These are phyloP conservation scores for Apiospora phragmitis DNA, from an alignment of 2,329 filamentous ascomycete genomes.

Conservation along the genomic window DNA sequence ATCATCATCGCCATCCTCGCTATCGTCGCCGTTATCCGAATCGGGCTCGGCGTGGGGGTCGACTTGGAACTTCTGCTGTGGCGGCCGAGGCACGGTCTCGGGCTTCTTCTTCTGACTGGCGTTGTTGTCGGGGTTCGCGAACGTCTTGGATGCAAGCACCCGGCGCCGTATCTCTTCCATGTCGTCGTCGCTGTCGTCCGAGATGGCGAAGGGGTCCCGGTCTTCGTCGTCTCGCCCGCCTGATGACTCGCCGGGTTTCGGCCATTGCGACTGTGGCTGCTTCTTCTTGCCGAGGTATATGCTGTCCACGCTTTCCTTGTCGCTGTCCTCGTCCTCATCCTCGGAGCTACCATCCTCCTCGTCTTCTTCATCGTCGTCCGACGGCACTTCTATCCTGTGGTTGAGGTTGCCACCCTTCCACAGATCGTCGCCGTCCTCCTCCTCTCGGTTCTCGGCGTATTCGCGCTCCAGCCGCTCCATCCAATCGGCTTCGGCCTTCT, in stretches of 20 bases:
- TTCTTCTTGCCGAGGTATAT: slow-evolving; percentile 64
- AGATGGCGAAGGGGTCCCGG: slow-evolving; percentile 72
- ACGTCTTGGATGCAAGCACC: slow-evolving; percentile 89
- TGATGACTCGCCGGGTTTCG: slow-evolving; percentile 26
- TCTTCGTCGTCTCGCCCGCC: slow-evolving; percentile 43
- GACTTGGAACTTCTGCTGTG: slow-evolving; percentile 47
- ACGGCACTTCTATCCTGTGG: slow-evolving; percentile 53
- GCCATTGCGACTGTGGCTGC: slow-evolving; percentile 34
- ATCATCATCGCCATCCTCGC: slow-evolving; percentile 55
- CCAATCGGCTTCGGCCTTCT: slow-evolving; percentile 84
- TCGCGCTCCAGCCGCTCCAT: slow-evolving; percentile 86
- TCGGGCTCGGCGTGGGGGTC: slow-evolving; percentile 72
- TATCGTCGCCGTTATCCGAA: slow-evolving; percentile 63
- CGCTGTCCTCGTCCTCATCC: slow-evolving; percentile 45
- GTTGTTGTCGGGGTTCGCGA: slow-evolving; percentile 59
- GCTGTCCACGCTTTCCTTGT: slow-evolving; percentile 51
- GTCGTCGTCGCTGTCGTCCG: slow-evolving; percentile 73
- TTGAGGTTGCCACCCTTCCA: slow-evolving; percentile 95
- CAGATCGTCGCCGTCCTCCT: slow-evolving; percentile 68
- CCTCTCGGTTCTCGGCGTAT: slow-evolving; percentile 76
- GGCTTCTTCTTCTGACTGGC: slow-evolving; percentile 53
- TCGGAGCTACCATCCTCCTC: slow-evolving; percentile 42
- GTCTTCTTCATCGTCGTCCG: slow-evolving; percentile 52
- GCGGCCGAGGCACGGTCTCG: slow-evolving; percentile 62
- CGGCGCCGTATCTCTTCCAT: slow-evolving; percentile 92